Base-by-base conservation (phyloP, 2,329 filamentous ascomycete species). In the Hypocreales sp. region DNA sequence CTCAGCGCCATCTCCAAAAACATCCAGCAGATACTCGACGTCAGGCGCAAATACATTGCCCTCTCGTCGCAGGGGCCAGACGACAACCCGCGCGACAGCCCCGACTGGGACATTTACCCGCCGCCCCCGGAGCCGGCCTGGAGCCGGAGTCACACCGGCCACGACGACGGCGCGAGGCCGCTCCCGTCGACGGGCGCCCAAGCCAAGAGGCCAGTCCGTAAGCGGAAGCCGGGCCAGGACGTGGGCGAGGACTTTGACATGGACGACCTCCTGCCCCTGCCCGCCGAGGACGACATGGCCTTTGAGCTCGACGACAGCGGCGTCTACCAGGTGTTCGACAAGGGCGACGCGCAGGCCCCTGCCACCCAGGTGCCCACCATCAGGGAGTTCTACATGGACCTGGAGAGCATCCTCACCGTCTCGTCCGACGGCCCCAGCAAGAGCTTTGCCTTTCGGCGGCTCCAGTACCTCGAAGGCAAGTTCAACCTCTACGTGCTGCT, bases 401-500 rank as follows among this genome's bases (percentile, higher is more conserved):
- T 98, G 15, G 90, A 98, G 46, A 65, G 74, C 14, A 77, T 95
- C 31, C 63, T 92, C 28, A 74, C 78, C 32, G 73, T 92, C n/a
- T 93, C 86, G 1, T 92, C 86, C 0, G 87, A 98, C 20, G 90
- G 90, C 0, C 90, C 90, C 0, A 87, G 78, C 52, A 98, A 98
- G 56, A 94, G 84, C 45, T 95, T 95, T 52, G 87, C 90, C 2
- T 98, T 92, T 51, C 77, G 87, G 29, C 76, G 92, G 8, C 64
- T 98, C 25, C 87, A 93, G 42, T 98, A 95, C 48, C 61, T 98
- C 7, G 90, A 98, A 56, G 87, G 84, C 33, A 94, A 94, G 48
- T 98, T 93, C 56, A 92, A 94, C 47, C 66, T 98, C 14, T 94
- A 98, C 47, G 72, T 76, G 14, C 68, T 98, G 17, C 60, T 95